Conservation (phyloP, 441 rosid species). For the Gossypium davidsonii region DNA sequence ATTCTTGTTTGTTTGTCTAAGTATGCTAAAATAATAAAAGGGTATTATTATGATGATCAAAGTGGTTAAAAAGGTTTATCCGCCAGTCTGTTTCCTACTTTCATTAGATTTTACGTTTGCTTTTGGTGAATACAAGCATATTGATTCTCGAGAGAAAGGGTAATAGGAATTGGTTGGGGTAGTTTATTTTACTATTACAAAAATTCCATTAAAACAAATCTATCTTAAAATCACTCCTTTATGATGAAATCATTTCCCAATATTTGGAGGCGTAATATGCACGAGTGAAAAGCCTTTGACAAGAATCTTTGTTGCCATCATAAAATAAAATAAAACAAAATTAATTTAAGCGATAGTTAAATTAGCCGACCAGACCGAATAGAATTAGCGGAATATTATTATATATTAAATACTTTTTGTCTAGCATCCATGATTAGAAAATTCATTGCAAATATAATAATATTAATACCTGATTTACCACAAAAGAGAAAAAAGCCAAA, state of each 20-base stretch:
- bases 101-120: not conserved
- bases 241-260: not conserved
- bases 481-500: not conserved
- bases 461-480: not conserved
- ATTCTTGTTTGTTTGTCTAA: not conserved
- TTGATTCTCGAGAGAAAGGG: too few species aligned
- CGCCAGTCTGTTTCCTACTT: not conserved
- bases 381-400: not conserved
- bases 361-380: slow-evolving; percentile 10
- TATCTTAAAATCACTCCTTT: too few species aligned
- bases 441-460: not conserved
- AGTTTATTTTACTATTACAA: too few species aligned
- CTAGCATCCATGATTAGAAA: not conserved
- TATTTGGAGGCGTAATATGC: not conserved
- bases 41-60: not conserved
- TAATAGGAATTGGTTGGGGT: too few species aligned
- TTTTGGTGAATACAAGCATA: too few species aligned
- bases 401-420: not conserved
- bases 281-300: not conserved
- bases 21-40: slow-evolving; percentile 14
- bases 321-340: not conserved
- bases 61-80: not conserved
- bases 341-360: slow-evolving; percentile 2
- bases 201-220: too few species aligned
- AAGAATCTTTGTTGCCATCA: not conserved